Conservation (phyloP, 176 grass and related monocot genomes). For the Aegilops sharonensis region DNA sequence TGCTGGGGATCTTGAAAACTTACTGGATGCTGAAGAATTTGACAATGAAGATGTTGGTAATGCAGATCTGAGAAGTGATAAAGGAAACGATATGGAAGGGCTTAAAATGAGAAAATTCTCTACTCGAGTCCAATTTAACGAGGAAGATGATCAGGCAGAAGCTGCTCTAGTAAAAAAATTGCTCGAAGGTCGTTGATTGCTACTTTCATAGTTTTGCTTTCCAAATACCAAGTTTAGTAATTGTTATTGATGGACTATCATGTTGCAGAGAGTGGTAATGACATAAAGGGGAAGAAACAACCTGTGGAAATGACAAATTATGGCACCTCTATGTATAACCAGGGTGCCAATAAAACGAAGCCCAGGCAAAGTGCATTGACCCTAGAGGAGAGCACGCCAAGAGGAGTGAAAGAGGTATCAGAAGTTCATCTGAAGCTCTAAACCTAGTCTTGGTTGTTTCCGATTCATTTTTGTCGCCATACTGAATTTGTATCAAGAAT, state of each 20-base stretch:
- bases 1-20: constrained; percentile 97
- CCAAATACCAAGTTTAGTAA: constrained; percentile 1
- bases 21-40: constrained; percentile 89
- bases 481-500: not conserved
- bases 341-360: constrained; percentile 53
- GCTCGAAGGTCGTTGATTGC: constrained; percentile 71
- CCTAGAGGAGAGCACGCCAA: constrained; percentile 50
- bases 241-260: constrained; percentile 30
- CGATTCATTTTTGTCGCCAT: constrained; percentile 14
- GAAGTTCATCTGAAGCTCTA: constrained; percentile 18
- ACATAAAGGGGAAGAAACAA: constrained; percentile 75
- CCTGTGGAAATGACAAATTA: constrained; percentile 30
- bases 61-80: constrained; percentile 53
- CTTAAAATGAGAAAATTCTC: constrained; percentile 87
- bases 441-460: not conserved
- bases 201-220: constrained; percentile 13
- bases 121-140: constrained; percentile 57
- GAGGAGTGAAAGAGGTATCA: constrained; percentile 81
- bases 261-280: constrained; percentile 64
- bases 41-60: constrained; percentile 77
- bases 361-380: constrained; percentile 36
- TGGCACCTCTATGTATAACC: constrained; percentile 40
- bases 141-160: constrained; percentile 90
- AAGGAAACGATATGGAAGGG: constrained; percentile 60
- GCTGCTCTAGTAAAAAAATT: constrained; percentile 67